A percentile compares a stretch with the other conserved stretches of the same genome.
Conservation (phyloP, 106 monocot genomes). For the Allium fistulosum region DNA sequence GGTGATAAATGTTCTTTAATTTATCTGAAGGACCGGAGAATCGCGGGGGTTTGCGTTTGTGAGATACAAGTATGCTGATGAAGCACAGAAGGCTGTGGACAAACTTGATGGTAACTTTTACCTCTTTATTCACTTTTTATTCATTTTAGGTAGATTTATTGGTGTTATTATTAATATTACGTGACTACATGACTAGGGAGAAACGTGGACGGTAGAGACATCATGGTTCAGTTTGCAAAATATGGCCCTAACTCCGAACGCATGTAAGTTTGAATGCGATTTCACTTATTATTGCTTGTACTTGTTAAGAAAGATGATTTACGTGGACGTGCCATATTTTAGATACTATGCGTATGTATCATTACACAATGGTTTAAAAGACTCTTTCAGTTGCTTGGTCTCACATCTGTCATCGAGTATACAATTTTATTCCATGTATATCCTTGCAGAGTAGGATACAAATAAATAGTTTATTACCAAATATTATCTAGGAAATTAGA, state of each 20-base stretch:
- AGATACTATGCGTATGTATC: too few relatives aligned
- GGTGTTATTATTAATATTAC: neutral
- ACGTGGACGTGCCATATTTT: too few relatives aligned
- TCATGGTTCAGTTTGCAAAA: constrained; percentile 98
- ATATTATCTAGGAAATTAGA: too few relatives aligned
- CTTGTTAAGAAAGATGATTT: too few relatives aligned
- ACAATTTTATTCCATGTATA: too few relatives aligned
- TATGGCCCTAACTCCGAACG: constrained; percentile 94
- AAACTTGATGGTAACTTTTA: constrained; percentile 59
- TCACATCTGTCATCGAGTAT: too few relatives aligned
- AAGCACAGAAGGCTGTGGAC: constrained; percentile 88
- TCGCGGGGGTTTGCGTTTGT: constrained; percentile 97
- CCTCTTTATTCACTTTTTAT: neutral
- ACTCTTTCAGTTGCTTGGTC: too few relatives aligned
- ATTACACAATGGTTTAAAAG: too few relatives aligned
- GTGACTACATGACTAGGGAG: constrained; percentile 34
- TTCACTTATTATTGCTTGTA: too few relatives aligned
- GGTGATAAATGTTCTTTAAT: neutral
- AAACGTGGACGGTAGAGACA: constrained; percentile 73
- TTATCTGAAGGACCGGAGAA: constrained; percentile 63
- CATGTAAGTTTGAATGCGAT: constrained; percentile 43
- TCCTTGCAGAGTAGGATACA: too few relatives aligned
- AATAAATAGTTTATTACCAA: too few relatives aligned
- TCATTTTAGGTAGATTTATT: neutral
- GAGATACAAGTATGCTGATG: constrained; percentile 84